Evolutionary conservation across 2,329 filamentous ascomycete species (phyloP).

Genomic region (Exophiala alcalophila): DNA sequence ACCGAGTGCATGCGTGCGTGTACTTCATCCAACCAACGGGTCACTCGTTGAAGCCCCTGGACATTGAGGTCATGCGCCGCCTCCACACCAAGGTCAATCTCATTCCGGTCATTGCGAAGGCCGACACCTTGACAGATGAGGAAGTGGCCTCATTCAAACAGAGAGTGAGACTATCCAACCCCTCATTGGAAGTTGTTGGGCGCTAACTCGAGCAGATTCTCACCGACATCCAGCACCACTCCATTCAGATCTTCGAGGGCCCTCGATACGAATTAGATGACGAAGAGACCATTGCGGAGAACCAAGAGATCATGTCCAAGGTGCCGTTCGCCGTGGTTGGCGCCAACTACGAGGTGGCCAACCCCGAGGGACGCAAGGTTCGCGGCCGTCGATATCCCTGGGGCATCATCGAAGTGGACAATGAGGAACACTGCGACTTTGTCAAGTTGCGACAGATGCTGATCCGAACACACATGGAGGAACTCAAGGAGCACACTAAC

Average conservation of each 20-base stretch:
- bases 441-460: conserved; percentile 99
- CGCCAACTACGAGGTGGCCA: conserved; percentile 90
- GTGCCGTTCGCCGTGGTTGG: conserved; percentile 97
- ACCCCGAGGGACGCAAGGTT: conserved; percentile 88
- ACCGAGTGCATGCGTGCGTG: conserved; percentile 96
- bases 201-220: conserved; percentile 67
- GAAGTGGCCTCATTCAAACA: conserved; percentile 94
- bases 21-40: conserved; percentile 99
- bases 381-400: conserved; percentile 95
- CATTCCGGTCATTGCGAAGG: conserved; percentile 98
- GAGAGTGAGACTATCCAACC: conserved; percentile 63
- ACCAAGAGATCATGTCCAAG: conserved; percentile 99
- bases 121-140: conserved; percentile 95
- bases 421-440: conserved; percentile 99
- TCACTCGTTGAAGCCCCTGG: conserved; percentile 95
- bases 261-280: conserved; percentile 98
- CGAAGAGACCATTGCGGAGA: conserved; percentile 98
- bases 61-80: conserved; percentile 99
- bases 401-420: conserved; percentile 98
- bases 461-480: conserved; percentile 99
- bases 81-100: conserved; percentile 99
- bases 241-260: conserved; percentile 98
- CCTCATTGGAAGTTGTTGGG: background rate
- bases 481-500: conserved; percentile 99
- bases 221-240: conserved; percentile 93